Percentiles rank a stretch among this genome's conserved stretches.
Evolutionary conservation across 305 asterid species (phyloP).

Genomic region (Rubia tinctorum): DNA sequence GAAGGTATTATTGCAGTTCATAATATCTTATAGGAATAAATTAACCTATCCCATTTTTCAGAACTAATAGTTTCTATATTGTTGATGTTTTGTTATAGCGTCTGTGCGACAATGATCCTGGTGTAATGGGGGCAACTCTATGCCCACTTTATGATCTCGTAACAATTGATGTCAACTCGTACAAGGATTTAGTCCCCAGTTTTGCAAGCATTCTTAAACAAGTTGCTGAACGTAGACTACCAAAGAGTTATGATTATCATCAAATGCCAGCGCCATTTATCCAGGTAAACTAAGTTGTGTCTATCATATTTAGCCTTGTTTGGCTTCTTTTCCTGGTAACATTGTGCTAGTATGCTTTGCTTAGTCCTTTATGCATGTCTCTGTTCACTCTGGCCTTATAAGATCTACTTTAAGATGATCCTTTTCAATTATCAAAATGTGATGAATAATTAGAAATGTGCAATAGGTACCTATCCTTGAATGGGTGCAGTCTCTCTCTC

Average conservation of each 20-base stretch:
- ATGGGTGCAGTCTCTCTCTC: neutral
- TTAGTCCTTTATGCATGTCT: neutral
- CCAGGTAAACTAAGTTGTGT: conserved; percentile 47
- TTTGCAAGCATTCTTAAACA: conserved; percentile 98
- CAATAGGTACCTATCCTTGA: neutral
- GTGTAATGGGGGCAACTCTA: conserved; percentile 98
- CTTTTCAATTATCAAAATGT: neutral
- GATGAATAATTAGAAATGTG: neutral
- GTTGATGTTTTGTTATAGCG: conserved; percentile 52
- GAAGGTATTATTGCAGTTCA: neutral
- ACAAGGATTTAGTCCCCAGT: conserved; percentile 83
- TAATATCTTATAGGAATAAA: neutral
- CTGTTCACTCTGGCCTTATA: neutral
- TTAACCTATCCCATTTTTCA: neutral
- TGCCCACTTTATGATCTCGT: conserved; percentile 96
- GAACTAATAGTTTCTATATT: conserved; percentile 17
- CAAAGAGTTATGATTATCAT: conserved; percentile 97
- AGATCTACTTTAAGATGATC: neutral
- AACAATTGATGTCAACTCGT: conserved; percentile 57
- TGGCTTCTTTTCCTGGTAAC: neutral
- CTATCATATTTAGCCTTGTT: neutral
- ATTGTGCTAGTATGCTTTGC: neutral
- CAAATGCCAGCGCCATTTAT: conserved; percentile 99
- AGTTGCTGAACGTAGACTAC: conserved; percentile 91
- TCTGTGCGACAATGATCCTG: conserved; percentile 97